Evolutionary conservation across 345 rosid species (phyloP), one percentile per base, ranked within the genome.

Genomic region (Eutrema yunnanense): DNA sequence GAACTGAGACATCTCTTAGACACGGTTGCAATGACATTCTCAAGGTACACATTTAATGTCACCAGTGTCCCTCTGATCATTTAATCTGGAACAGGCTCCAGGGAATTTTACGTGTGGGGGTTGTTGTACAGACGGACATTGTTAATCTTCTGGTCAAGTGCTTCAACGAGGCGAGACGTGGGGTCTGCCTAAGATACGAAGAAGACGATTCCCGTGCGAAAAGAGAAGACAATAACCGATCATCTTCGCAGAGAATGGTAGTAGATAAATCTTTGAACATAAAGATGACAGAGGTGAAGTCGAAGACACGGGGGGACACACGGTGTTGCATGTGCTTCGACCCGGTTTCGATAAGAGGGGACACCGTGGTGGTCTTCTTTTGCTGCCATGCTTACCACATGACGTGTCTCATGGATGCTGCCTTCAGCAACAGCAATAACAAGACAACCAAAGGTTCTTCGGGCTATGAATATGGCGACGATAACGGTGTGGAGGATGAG

Each of bases 251-350:
- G 76, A 83, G 78, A 33, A 62, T 37, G 13, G 64, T 54, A 30
- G 71, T 70, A 13, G 93, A 80, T 58, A 88, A 82, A 80, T 57
- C 73, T 30, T 34, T 34, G 12, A 82, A 77, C 49, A 50, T 77
- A 29, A 86, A 78, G 77, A 82, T 74, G 74, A 83, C 89, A 76
- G 96, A 86, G 74, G 88, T 90, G 11, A 92, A 90, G 84, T 87
- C 99, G 19, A 95, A 85, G 85, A 95, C 96, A 10, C 84, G 86
- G 14, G 98, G 96, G 67, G 90, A 85, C 51, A 86, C 92, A 51
- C 85, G 99, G 74, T 96, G 98, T 67, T 90, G 99, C 87, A 84
- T 96, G 76, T 96, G 99, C 77, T 96, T 96, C 3, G 97, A 92
- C 43, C 90, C 92, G 16, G 84, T 96, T 56, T 92, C 96, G 8